Base-by-base conservation (phyloP, 257 asterid species). In the Solanum etuberosum region DNA sequence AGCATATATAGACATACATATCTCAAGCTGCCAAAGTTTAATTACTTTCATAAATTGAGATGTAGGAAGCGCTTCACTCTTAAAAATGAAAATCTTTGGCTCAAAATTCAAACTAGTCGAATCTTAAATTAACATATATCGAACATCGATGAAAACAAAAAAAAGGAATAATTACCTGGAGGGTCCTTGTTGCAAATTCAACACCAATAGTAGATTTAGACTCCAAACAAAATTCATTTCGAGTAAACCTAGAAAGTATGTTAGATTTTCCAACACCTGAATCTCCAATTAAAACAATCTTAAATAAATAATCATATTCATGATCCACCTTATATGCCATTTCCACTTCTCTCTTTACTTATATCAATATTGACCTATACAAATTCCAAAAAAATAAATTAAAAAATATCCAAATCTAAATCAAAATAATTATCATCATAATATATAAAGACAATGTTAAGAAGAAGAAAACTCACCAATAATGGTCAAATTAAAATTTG, bases 191-290 rank as follows among this genome's bases (percentile, higher is more conserved):
- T 7, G 94, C 94, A 76, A 92, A 92, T 87, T 92, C 93, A 27
- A 91, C 94, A 13, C 94, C 94, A 18, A 92, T 91, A 85, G 94
- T 92, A n/a, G 94, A 91, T 84, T 92, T 92, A 35, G 93, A 92
- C n/a, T 92, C 92, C 86, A 92, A 70, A 77, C 89, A 89, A 83
- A 92, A 92, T 81, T 92, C 94, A 72, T 91, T 91, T 42, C 93
- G 84, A 3, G 93, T 92, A 81, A 91, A 92, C 54, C 93, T 88
- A 14, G 94, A 92, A 43, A 92, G 92, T 51, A 92, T 86, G 9
- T 92, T 92, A 23, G 94, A 92, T 90, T 92, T 92, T 61, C 93
- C 93, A 37, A 92, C 93, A 4, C 94, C 93, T 4, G 93, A 92
- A 77, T 90, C 92, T 86, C 94, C 94, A 34, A 92, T 92, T 86